These are phyloP conservation scores for Aspergillus homomorphus DNA, from an alignment of 495 filamentous ascomycete species.

Conservation along the genomic window DNA sequence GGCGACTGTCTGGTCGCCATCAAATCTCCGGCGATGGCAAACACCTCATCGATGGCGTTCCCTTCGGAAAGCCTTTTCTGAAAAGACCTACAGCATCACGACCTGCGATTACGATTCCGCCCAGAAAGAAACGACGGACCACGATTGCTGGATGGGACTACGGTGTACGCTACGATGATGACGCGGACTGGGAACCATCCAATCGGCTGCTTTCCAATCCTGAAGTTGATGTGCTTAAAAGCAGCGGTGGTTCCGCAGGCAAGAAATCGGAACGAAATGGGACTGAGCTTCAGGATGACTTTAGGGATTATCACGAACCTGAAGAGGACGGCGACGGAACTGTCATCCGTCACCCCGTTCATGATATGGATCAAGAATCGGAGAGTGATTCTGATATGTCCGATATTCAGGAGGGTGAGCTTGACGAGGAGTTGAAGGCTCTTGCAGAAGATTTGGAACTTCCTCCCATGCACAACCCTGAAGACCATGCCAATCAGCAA, in stretches of 20 bases:
- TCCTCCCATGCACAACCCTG: slow-evolving; percentile 17
- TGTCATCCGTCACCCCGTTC: slow-evolving; percentile 39
- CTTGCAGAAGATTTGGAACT: slow-evolving; percentile 42
- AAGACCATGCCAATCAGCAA: slow-evolving; percentile 21
- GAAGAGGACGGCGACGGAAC: slow-evolving; percentile 41
- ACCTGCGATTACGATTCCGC: slow-evolving; percentile 70
- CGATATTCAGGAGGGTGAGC: slow-evolving; percentile 38
- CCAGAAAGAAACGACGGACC: slow-evolving; percentile 67
- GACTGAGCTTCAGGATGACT: slow-evolving; percentile 18
- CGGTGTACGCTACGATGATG: slow-evolving; percentile 29
- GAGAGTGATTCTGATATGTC: slow-evolving; percentile 39
- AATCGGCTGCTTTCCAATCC: slow-evolving; percentile 19
- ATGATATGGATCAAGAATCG: slow-evolving; percentile 25
- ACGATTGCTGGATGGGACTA: slow-evolving; percentile 34
- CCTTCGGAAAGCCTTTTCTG: slow-evolving; percentile 76
- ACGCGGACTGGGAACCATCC: slow-evolving; percentile 40
- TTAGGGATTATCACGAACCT: slow-evolving; percentile 23
- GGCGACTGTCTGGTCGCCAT: slow-evolving; percentile 73
- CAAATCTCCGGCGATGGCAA: slow-evolving; percentile 80
- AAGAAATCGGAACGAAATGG: slow-evolving; percentile 6
- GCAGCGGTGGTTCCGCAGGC: slow-evolving; percentile 7
- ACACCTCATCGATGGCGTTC: slow-evolving; percentile 83
- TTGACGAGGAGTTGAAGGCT: slow-evolving; percentile 42
- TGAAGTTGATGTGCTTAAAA: slow-evolving; percentile 18
- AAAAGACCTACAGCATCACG: slow-evolving; percentile 51